Evolutionary conservation across 306 rosid genomes (phyloP).

Genomic region (Herpetospermum pedunculosum): DNA sequence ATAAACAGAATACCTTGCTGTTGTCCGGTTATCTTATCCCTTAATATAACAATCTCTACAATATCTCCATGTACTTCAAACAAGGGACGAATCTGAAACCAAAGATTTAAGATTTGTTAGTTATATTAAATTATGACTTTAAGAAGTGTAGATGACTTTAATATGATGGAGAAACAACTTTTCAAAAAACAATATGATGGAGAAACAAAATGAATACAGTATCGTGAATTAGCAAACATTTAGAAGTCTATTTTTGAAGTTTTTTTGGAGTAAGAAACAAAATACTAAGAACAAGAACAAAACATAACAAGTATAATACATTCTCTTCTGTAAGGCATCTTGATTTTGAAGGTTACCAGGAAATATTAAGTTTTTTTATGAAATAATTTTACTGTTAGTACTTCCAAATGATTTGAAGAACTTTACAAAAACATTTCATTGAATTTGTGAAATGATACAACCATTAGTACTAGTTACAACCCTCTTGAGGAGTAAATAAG

Average conservation of each 20-base stretch:
- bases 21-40: constrained; percentile 55
- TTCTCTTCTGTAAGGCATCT: neutral
- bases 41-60: constrained; percentile 62
- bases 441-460: neutral
- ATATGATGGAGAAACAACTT: neutral
- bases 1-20: constrained; percentile 52
- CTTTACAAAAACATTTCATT: neutral
- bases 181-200: neutral
- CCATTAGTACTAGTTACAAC: neutral
- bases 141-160: neutral
- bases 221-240: neutral
- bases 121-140: constrained; percentile 7
- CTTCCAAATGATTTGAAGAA: neutral
- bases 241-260: neutral
- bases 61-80: constrained; percentile 62
- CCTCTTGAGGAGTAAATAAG: neutral
- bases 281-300: neutral
- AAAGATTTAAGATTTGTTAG: neutral
- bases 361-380: neutral
- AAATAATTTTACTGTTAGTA: neutral
- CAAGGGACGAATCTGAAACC: constrained; percentile 49
- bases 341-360: neutral
- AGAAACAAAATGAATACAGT: neutral
- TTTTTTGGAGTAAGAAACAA: neutral
- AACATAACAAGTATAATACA: neutral